These are phyloP conservation scores for Salix brachista DNA, from an alignment of 345 rosid genomes.

Conservation along the genomic window DNA sequence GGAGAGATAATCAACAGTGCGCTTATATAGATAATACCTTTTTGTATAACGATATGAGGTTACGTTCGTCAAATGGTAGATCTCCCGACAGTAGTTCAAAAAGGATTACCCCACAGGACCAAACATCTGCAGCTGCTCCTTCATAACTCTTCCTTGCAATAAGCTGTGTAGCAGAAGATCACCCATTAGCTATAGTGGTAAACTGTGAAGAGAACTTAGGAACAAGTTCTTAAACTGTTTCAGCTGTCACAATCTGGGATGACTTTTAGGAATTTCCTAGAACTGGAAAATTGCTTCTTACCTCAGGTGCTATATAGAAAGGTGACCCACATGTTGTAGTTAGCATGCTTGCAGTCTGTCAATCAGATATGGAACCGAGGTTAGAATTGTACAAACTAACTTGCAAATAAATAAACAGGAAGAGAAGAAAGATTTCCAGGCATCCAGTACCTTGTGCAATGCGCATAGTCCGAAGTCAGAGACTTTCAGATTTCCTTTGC, in stretches of 20 bases:
- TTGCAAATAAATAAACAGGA: constrained; percentile 1
- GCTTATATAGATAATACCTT: constrained; percentile 40
- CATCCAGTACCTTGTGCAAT: constrained; percentile 46
- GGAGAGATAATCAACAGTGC: background rate
- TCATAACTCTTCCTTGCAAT: constrained; percentile 67
- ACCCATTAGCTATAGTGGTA: constrained; percentile 7
- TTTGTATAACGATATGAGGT: constrained; percentile 56
- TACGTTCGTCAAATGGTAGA: constrained; percentile 77
- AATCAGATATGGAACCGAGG: constrained; percentile 15
- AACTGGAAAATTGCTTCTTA: constrained; percentile 18
- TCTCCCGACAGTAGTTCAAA: constrained; percentile 74
- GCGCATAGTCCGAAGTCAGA: constrained; percentile 89
- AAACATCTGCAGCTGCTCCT: constrained; percentile 83
- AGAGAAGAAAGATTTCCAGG: background rate
- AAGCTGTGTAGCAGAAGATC: constrained; percentile 44
- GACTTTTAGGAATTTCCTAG: background rate
- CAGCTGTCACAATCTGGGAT: background rate
- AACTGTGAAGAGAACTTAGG: constrained; percentile 5
- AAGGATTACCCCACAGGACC: constrained; percentile 94
- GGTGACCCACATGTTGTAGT: constrained; percentile 96
- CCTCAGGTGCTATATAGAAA: constrained; percentile 92
- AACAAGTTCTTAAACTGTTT: background rate
- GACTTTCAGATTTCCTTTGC: constrained; percentile 71
- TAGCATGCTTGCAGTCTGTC: constrained; percentile 70
- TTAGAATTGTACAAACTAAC: background rate